Percentiles rank a stretch among this genome's conserved stretches.
phyloP scores from a whole-genome alignment of 2,329 filamentous ascomycete species.

The Truncatella angustata region DNA sequence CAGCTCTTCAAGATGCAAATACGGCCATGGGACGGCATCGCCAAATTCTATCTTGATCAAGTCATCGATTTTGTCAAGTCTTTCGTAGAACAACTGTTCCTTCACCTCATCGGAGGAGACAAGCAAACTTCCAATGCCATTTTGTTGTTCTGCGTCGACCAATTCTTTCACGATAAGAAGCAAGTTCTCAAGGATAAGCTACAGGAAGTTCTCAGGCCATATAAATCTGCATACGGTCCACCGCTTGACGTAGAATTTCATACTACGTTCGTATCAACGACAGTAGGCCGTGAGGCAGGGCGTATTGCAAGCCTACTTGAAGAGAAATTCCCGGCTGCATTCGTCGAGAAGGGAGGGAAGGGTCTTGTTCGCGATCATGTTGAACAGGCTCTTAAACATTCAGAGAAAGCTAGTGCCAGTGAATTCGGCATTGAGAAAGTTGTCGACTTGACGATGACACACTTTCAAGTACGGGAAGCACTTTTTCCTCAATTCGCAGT shows the following conservation, averaged over 20 bases:
- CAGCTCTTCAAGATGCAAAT: slow-evolving; percentile 12
- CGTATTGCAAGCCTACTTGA: slow-evolving; percentile 10
- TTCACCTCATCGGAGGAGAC: slow-evolving; percentile 9
- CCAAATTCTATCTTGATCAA: slow-evolving; percentile 8
- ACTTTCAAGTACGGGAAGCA: slow-evolving; percentile 14
- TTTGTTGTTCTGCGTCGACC: neutral
- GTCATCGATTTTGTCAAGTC: slow-evolving; percentile 9
- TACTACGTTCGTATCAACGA: neutral
- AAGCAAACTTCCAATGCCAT: slow-evolving; percentile 3
- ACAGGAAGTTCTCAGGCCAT: slow-evolving; percentile 10
- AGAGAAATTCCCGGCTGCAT: slow-evolving; percentile 8
- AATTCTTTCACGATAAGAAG: neutral
- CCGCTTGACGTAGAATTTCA: slow-evolving; percentile 12
- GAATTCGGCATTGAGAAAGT: slow-evolving; percentile 12
- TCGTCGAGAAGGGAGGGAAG: slow-evolving; percentile 5
- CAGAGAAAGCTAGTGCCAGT: neutral
- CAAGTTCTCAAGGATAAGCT: slow-evolving; percentile 8
- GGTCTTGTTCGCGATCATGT: neutral
- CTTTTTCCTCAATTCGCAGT: slow-evolving; percentile 17
- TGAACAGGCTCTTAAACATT: neutral
- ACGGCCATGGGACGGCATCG: slow-evolving; percentile 10
- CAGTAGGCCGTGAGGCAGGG: slow-evolving; percentile 2
- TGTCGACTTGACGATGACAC: slow-evolving; percentile 13
- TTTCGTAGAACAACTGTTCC: slow-evolving; percentile 13
- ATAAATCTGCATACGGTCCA: slow-evolving; percentile 6